Conservation (phyloP, 2,329 filamentous ascomycete genomes). For the Nigrospora oryzae region DNA sequence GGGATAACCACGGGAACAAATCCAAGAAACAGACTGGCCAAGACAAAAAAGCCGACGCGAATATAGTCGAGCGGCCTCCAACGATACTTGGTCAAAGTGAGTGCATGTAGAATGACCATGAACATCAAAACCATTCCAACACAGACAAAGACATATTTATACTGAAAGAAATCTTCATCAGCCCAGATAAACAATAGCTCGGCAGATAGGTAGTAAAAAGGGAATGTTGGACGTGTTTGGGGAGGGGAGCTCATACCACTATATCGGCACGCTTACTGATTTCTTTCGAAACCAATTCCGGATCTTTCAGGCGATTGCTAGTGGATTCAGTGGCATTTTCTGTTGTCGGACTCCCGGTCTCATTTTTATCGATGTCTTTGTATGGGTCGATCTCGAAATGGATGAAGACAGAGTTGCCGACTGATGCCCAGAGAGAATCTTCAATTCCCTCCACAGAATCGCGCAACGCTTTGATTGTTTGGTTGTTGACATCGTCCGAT, state of each 20-base stretch:
- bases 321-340: too few species aligned
- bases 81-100: constrained; percentile 5
- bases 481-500: too few species aligned
- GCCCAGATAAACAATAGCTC: too few species aligned
- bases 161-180: background rate
- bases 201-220: too few species aligned
- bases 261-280: background rate
- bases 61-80: constrained; percentile 15
- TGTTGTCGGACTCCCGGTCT: too few species aligned
- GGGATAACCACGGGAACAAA: constrained; percentile 4
- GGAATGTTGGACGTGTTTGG: background rate
- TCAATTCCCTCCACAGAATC: too few species aligned
- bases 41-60: constrained; percentile 10
- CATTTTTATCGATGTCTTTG: too few species aligned
- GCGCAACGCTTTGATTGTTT: too few species aligned
- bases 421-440: too few species aligned
- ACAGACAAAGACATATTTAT: constrained; percentile 2
- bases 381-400: too few species aligned
- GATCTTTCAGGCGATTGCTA: too few species aligned
- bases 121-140: constrained; percentile 13
- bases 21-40: constrained; percentile 8
- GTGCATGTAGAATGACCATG: constrained; percentile 12
- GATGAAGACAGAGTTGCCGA: too few species aligned
- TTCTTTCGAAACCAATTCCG: background rate
- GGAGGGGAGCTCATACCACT: background rate